Evolutionary conservation across 495 filamentous ascomycete genomes (phyloP), one percentile per base, ranked within the genome.

Genomic region (Sabuloglossum arenarium): DNA sequence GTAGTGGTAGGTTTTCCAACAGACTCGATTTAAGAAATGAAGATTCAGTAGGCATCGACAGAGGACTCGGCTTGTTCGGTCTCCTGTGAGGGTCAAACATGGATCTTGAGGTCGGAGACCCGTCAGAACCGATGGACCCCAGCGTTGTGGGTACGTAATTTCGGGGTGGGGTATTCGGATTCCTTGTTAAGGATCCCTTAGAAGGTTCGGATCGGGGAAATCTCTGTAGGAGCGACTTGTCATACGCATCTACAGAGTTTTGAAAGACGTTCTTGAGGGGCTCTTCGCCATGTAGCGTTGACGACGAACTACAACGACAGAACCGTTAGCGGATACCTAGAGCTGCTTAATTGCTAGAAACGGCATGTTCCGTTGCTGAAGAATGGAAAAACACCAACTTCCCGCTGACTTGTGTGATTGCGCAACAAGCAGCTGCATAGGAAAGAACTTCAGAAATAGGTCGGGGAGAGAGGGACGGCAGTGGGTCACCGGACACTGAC

Each of bases 141-240:
- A 39, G 34, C 16, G 34, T 39, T 39, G 8, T 16, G 8, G 34
- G 34, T 16, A 16, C 34, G 46, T 9, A 43, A 43, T 54, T 54
- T 21, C 53, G 3, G 29, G 53, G 53, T 23, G 53, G 53, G 25
- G 29, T 39, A 28, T 54, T 54, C n/a, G 53, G 53, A 39, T 34
- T 54, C 23, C 53, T 43, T 11, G 34, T 54, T 29, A 51, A 29
- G 5, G 47, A 51, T 29, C 24, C 23, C 25, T 32, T 56, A 19
- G 55, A 47, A 6, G 37, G 37, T 16, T 47, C 42, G 12, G 53
- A 56, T 12, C 23, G 42, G 5, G 21, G 39, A 25, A 56, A 19
- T 32, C 31, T 30, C 0, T 52, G 11, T 2, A 58, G 47, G 27
- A 58, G 19, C 23, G 28, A 29, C 56, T 53, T 55, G 47, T 58